Percentiles rank a stretch among this genome's conserved stretches.
These are phyloP conservation scores for Protea cynaroides DNA, from an alignment of 164 flowering plant genomes.

Conservation along the genomic window DNA sequence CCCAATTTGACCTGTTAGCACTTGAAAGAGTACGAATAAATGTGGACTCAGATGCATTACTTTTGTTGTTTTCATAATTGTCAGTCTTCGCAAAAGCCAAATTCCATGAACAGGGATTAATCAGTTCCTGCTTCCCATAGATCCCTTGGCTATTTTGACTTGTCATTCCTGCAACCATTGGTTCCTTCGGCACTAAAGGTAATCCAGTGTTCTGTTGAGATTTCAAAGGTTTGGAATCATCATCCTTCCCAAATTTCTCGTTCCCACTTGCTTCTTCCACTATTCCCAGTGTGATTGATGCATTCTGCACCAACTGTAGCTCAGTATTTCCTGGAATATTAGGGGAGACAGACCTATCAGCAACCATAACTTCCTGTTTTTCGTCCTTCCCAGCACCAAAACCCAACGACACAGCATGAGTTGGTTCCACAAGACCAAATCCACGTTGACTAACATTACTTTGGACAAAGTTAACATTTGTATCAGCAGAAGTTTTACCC, in stretches of 20 bases:
- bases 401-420: conserved; percentile 1
- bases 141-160: conserved; percentile 13
- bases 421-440: conserved; percentile 14
- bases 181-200: conserved; percentile 21
- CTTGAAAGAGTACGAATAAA: conserved; percentile 3
- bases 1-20: conserved; percentile 59
- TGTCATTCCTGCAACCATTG: conserved; percentile 9
- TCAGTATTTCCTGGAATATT: conserved; percentile 12
- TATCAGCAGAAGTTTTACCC: conserved; percentile 9
- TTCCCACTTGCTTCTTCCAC: conserved; percentile 5
- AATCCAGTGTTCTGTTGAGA: conserved; percentile 17
- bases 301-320: conserved; percentile 11
- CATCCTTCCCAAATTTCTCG: conserved; percentile 6
- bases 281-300: too few relatives aligned
- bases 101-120: conserved; percentile 26
- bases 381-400: conserved; percentile 12
- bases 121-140: conserved; percentile 14
- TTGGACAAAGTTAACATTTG: conserved; percentile 13
- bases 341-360: conserved; percentile 4
- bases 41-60: conserved; percentile 1
- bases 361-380: conserved; percentile 5
- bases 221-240: conserved; percentile 4
- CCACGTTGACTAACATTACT: conserved; percentile 7
- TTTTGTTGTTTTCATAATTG: conserved; percentile 1
- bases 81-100: conserved; percentile 31